Evolutionary conservation across 1,284 basidiomycete genomes (phyloP), one percentile per base, ranked within the genome.

Genomic region (Tilletiaria anomala): DNA sequence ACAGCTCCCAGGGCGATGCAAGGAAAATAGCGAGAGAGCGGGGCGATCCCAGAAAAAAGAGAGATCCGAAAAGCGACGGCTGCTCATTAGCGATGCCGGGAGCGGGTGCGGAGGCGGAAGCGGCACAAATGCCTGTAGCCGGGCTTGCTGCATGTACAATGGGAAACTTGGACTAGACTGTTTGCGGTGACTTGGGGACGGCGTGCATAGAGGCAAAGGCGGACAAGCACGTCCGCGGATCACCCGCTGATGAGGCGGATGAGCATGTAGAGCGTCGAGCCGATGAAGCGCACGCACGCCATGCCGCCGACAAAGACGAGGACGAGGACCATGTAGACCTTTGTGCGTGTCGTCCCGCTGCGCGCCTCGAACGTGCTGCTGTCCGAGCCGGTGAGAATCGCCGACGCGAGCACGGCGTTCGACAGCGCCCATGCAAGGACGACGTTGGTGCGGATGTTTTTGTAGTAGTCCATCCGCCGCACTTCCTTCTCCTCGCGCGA

Each of bases 381-480:
- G 26, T 29, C n/a, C n/a, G 10, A 8, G 8, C 26, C 26, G 10
- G 26, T 8, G 8, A 29, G 26, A n/a, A 29, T 29, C 26, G n/a
- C 26, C 8, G 26, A 8, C 26, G n/a, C n/a, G n/a, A 29, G 26
- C 26, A 29, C 8, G n/a, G 26, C 58, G 64, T 89, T 88, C 19
- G 82, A 80, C 42, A 89, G 63, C 2, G 84, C 78, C 80, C 87
- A 91, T 3, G 77, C 74, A 37, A 96, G 72, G 33, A 96, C 70
- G 17, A 88, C 84, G 69, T 89, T 91, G 10, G 87, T 93, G 45
- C 87, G 72, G 53, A 93, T 83, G 63, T 82, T 83, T 0, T 57
- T 63, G 44, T 70, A 70, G 50, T 68, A 70, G 43, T 70, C 68
- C 48, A 51, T 60, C 54, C 56, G 62, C 26, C 40, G 35, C 1